Evolutionary conservation across 352 stramenopile species (phyloP), one percentile per base, ranked within the genome.

Genomic region (Peronospora belbahrii): DNA sequence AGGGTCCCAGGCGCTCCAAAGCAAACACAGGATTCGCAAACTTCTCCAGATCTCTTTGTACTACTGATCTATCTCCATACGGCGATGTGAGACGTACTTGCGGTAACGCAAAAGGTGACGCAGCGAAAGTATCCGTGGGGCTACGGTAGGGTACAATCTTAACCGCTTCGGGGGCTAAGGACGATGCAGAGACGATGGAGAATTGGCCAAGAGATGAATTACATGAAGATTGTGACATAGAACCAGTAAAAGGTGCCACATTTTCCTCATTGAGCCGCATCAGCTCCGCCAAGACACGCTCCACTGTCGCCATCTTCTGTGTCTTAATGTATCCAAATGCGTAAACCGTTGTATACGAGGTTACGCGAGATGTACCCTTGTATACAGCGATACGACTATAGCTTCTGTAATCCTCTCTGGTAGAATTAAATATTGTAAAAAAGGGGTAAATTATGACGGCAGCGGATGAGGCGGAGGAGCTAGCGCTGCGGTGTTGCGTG

Each of bases 401-500:
- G 23, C 6, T 4, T 18, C 10, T 20, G 22, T 42, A 20, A 4
- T 22, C 20, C 9, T 24, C n/a, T 35, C 30, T 35, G 2, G 13
- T 19, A 35, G 30, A 20, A 17, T 35, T n/a, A 19, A 35, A 9
- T 19, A 54, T 54, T 20, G 46, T 46, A 4, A 42, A 25, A 3
- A 40, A 53, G 17, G 24, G 46, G 14, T 3, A 4, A 67, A 27
- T n/a, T 13, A 72, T 58, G 55, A 67, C 62, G n/a, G 44, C 58
- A 18, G 58, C 38, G 40, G 65, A 77, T 24, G 73, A 83, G 38
- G 70, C 52, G 37, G 82, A 93, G 40, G 78, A 90, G 28, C 50
- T 89, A 44, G 67, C 78, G 63, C 68, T 85, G 56, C 78, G 78
- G 63, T 93, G 82, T 77, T 93, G 82, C 67, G 82, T 93, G 28